These are phyloP conservation scores for Vicia villosa DNA, from an alignment of 306 rosid genomes.

Conservation along the genomic window DNA sequence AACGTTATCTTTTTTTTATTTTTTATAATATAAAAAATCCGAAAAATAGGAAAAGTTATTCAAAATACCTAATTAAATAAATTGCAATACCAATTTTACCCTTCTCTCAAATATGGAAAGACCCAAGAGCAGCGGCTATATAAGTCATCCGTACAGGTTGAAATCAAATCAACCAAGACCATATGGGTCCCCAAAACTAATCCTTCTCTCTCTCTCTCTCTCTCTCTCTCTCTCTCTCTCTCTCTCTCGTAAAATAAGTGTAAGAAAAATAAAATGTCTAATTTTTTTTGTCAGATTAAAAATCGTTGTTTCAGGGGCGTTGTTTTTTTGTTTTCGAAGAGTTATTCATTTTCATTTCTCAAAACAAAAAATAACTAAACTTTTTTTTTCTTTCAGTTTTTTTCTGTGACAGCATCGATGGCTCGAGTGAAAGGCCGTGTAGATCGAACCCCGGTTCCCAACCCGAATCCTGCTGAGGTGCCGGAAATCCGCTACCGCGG, in stretches of 20 bases:
- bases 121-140: background rate
- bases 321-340: background rate
- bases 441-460: conserved; percentile 30
- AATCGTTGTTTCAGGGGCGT: no score
- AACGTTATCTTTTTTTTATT: no score
- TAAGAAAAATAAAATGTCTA: no score
- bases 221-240: no score
- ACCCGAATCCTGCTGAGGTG: background rate
- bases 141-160: background rate
- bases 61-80: background rate
- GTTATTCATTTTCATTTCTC: background rate
- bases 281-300: no score
- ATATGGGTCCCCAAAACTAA: background rate
- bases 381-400: background rate
- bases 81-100: background rate
- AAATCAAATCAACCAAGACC: background rate
- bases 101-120: background rate
- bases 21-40: no score
- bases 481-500: conserved; percentile 74
- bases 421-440: background rate
- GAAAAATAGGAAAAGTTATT: background rate
- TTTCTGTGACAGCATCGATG: background rate
- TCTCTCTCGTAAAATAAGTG: no score
- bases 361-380: conserved; percentile 1
- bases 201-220: no score